phyloP scores from a whole-genome alignment of 768 basidiomycete genomes.

The Leccinum longicurvipes region DNA sequence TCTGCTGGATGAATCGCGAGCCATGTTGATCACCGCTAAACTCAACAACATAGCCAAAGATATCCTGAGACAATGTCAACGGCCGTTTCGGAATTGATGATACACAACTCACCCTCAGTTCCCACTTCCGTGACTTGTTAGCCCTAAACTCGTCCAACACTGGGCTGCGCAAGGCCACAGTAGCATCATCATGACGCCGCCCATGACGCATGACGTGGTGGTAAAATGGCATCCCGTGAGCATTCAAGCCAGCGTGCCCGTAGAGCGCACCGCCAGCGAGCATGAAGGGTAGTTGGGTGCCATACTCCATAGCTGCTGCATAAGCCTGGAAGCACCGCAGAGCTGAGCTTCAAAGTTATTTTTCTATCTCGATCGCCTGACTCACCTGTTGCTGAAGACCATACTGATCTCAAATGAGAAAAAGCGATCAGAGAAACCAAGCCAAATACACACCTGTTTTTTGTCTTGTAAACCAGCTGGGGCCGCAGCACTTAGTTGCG shows the following conservation, averaged over 20 bases:
- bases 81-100: background rate
- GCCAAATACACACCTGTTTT: conserved; percentile 49
- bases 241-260: conserved; percentile 34
- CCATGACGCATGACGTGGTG: conserved; percentile 40
- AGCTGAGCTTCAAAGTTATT: background rate
- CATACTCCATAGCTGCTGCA: conserved; percentile 46
- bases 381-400: conserved; percentile 47
- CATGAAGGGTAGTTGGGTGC: conserved; percentile 43
- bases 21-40: conserved; percentile 95
- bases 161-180: conserved; percentile 56
- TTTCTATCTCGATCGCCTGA: conserved; percentile 12
- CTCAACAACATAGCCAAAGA: conserved; percentile 81
- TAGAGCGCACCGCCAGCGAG: conserved; percentile 45
- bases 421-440: conserved; percentile 2
- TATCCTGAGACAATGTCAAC: conserved; percentile 54
- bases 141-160: conserved; percentile 82
- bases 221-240: conserved; percentile 35
- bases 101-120: conserved; percentile 56
- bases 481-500: conserved; percentile 41
- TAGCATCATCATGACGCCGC: conserved; percentile 43
- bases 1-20: conserved; percentile 96
- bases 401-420: conserved; percentile 32
- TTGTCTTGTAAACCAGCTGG: conserved; percentile 47
- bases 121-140: conserved; percentile 79
- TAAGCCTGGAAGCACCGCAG: conserved; percentile 35